Evolutionary conservation across 495 filamentous ascomycete genomes (phyloP), one percentile per base, ranked within the genome.

Genomic region (Penicillium cosmopolitanum): DNA sequence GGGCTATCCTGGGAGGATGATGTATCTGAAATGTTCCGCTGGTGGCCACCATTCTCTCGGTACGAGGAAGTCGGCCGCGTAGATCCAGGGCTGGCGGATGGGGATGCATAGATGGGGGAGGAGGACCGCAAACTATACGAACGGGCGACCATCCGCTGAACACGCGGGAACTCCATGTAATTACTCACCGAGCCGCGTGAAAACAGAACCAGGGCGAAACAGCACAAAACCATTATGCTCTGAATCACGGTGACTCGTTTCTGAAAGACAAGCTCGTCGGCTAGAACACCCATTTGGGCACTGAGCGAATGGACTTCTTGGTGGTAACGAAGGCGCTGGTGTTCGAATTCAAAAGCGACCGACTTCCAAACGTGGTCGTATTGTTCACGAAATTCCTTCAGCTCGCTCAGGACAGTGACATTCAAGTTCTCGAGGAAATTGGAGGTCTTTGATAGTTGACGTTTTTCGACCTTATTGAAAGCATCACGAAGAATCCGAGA

Each of bases 351-450:
- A 58, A 96, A 86, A 15, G 96, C 89, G 34, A 96, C 97, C 18
- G 87, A 90, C 67, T 96, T 94, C 92, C 95, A 97, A 21, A 97
- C 88, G 65, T 96, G 91, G 65, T 98, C 96, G 74, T 98, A 98
- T 65, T 96, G 90, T 46, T 85, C 82, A 60, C 89, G 78, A 60
- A 95, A 92, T 52, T 85, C 85, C 60, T 85, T 87, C 19, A 98
- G 79, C 69, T 98, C 95, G 25, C 81, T 82, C n/a, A 95, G 78
- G 10, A 97, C 93, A 0, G 93, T 97, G 19, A 80, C 79, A 72
- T 98, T 98, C 13, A 98, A 79, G 16, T 82, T 86, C 63, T 92
- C 85, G 21, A 98, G 81, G 70, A 97, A 97, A 8, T 77, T 80
- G 34, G 85, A 87, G 7, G 93, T 92, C 69, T 95, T 96, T 33